Evolutionary conservation across 176 grass and related monocot species (phyloP), one percentile per base, ranked within the genome.

Genomic region (Aechmea fasciata): DNA sequence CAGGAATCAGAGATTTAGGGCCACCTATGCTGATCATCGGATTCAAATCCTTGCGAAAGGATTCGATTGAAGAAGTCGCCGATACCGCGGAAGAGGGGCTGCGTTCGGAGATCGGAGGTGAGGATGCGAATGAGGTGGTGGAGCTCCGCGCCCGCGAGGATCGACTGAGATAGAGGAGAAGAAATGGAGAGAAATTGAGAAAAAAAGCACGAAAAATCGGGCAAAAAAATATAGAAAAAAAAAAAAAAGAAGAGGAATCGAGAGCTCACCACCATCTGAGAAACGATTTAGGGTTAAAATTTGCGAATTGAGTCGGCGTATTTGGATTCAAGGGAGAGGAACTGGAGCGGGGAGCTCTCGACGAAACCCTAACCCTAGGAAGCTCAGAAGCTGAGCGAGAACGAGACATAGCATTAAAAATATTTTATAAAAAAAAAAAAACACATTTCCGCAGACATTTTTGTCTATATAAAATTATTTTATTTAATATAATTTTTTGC

Each of bases 31-130:
- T 69, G 67, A 24, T 66, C 63, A 19, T 76, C 61, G n/a, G 68
- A 20, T 75, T 85, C 47, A 7, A 57, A 15, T 19, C 11, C 10
- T 54, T 53, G 72, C n/a, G 67, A 85, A 59, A 85, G 51, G 61
- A 85, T 33, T 52, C 20, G 41, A 26, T 67, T 80, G 51, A 85
- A 76, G 4, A 85, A 76, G 52, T 71, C 52, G 11, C 77, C 62
- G 10, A 80, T 72, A 41, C 77, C 66, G 11, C 68, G 29, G 50
- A 85, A 9, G 11, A 66, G 57, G 11, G 57, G 68, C 23, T 78
- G 29, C 51, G 13, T 67, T 18, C 70, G 66, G 19, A 85, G 67
- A 72, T 80, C 70, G 14, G 29, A 49, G 6, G 10, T 17, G 48
- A 84, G 52, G 24, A 62, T 67, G 13, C 72, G 77, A 47, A 72